A percentile compares a stretch with the other conserved stretches of the same genome.
Evolutionary conservation across 2,329 filamentous ascomycete species (phyloP).

Genomic region (Colletotrichum theobromicola): DNA sequence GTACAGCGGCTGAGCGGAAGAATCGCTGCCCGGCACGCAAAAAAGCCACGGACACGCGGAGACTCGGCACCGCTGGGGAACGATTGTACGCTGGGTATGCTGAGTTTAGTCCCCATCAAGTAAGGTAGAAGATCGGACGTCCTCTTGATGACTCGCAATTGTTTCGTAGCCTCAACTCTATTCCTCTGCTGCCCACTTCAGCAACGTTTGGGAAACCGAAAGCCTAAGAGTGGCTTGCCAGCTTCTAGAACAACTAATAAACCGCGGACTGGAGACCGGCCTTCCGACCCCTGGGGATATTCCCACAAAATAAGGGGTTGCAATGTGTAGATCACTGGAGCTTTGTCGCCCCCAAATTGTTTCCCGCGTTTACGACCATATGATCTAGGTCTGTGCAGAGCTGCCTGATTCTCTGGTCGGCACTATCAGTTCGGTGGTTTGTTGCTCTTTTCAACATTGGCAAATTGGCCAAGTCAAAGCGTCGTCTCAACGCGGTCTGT

Average conservation of each 20-base stretch:
- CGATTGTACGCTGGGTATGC: neutral
- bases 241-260: neutral
- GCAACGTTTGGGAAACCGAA: neutral
- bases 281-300: neutral
- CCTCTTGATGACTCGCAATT: neutral
- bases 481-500: neutral
- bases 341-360: neutral
- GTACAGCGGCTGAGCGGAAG: neutral
- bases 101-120: neutral
- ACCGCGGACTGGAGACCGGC: neutral
- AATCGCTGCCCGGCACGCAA: neutral
- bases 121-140: neutral
- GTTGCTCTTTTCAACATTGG: neutral
- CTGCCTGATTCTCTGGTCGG: neutral
- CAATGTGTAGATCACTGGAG: neutral
- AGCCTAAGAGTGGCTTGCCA: neutral
- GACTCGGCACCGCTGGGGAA: neutral
- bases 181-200: neutral
- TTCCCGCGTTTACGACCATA: neutral
- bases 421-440: neutral
- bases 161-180: slow-evolving; percentile 6
- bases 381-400: neutral
- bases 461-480: neutral
- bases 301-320: neutral
- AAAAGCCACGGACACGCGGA: neutral